A percentile compares a stretch with the other conserved stretches of the same genome.
phyloP scores from a whole-genome alignment of 2,329 filamentous ascomycete genomes.

The Furcasterigmium sp. region DNA sequence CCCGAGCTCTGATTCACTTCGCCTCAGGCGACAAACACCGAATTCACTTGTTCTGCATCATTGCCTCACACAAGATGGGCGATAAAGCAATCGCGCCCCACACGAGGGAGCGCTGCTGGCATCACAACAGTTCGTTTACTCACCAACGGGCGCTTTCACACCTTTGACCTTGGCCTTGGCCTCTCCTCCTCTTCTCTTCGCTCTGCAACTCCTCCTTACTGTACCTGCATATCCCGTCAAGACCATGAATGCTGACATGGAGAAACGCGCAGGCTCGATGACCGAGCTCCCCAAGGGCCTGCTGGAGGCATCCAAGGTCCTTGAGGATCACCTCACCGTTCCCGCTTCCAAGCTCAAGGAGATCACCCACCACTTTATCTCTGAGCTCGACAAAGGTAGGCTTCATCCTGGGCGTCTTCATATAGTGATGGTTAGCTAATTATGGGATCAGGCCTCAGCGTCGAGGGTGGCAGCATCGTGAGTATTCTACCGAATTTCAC shows the following conservation, averaged over 20 bases:
- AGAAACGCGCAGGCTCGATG: conserved; percentile 65
- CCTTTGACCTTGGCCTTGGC: background rate
- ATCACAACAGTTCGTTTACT: conserved; percentile 9
- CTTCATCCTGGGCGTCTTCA: background rate
- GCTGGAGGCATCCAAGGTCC: conserved; percentile 68
- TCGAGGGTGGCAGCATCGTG: conserved; percentile 90
- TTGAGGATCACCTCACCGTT: conserved; percentile 82
- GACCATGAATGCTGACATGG: background rate
- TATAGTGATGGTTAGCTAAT: conserved; percentile 13
- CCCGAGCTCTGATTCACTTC: too few species aligned
- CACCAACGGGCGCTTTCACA: conserved; percentile 4
- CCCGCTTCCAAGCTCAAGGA: conserved; percentile 75
- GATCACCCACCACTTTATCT: conserved; percentile 84
- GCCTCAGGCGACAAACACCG: too few species aligned
- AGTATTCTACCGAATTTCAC: too few species aligned
- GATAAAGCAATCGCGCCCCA: conserved; percentile 12
- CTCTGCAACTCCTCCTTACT: background rate
- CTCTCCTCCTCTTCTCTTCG: background rate
- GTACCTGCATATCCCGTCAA: background rate
- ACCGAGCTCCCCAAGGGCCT: conserved; percentile 85
- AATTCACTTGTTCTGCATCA: too few species aligned
- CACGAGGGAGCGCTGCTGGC: conserved; percentile 12
- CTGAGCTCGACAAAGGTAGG: conserved; percentile 79
- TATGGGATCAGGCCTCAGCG: conserved; percentile 61
- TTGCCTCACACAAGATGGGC: too few species aligned